Evolutionary conservation across 2,329 filamentous ascomycete genomes (phyloP).

Genomic region (Pseudopithomyces maydicus): DNA sequence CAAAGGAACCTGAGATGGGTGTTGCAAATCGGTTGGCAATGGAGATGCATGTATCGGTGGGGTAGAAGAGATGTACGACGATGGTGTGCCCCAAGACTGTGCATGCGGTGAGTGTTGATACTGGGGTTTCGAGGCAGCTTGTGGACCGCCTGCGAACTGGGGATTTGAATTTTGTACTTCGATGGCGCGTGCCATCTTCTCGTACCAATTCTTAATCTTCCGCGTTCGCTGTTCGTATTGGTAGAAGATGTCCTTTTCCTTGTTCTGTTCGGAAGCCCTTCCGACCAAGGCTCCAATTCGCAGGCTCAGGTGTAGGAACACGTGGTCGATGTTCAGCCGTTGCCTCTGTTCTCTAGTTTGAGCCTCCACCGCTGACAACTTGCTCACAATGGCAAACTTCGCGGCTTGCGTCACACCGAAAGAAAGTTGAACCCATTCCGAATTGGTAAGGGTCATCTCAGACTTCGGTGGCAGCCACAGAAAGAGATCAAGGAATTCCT

Average conservation of each 20-base stretch:
- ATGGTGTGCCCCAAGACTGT: background rate
- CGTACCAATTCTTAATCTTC: conserved; percentile 38
- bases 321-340: conserved; percentile 31
- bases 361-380: conserved; percentile 25
- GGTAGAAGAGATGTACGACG: conserved; percentile 1
- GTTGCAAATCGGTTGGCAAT: background rate
- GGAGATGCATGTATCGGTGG: background rate
- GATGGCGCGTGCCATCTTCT: conserved; percentile 29
- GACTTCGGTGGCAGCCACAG: conserved; percentile 40
- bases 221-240: conserved; percentile 30
- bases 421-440: conserved; percentile 48
- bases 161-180: background rate
- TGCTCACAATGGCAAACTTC: conserved; percentile 36
- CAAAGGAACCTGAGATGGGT: conserved; percentile 18
- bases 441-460: conserved; percentile 46
- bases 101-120: conserved; percentile 1
- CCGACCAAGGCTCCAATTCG: conserved; percentile 34
- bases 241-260: conserved; percentile 32
- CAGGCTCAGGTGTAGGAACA: conserved; percentile 31
- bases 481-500: conserved; percentile 40
- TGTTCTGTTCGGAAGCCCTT: conserved; percentile 23
- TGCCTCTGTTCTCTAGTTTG: conserved; percentile 33
- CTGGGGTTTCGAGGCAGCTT: background rate
- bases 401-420: conserved; percentile 40
- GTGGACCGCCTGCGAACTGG: background rate